These are phyloP conservation scores for Heliamphora exappendiculata DNA, from an alignment of 148 eudicot species.

Conservation along the genomic window DNA sequence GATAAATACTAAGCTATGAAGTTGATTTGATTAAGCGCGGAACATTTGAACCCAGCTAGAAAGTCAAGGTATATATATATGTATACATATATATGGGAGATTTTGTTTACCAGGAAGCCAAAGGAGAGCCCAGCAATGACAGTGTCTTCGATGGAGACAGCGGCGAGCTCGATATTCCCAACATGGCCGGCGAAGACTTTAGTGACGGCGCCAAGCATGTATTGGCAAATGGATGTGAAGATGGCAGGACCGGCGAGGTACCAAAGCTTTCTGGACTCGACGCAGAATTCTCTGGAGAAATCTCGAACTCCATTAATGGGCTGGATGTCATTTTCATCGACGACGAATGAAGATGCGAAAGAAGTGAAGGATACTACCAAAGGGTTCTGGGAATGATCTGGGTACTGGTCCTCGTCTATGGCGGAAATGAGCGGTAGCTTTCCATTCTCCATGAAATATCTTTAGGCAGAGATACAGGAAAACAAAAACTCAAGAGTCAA, in stretches of 20 bases:
- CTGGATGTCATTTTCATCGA: not conserved
- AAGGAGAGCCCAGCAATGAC: conserved; percentile 9
- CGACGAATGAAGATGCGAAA: too few species aligned
- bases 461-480: too few species aligned
- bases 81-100: not conserved
- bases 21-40: not conserved
- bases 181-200: not conserved
- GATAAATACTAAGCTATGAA: too few species aligned
- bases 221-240: conserved; percentile 11
- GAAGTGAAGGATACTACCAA: too few species aligned
- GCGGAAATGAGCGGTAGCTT: too few species aligned
- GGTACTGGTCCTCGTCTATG: too few species aligned
- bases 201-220: conserved; percentile 7
- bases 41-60: not conserved
- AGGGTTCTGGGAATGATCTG: too few species aligned
- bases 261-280: conserved; percentile 10
- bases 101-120: not conserved
- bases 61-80: not conserved
- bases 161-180: conserved; percentile 4
- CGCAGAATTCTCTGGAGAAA: not conserved
- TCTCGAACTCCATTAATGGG: not conserved
- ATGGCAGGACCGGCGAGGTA: conserved; percentile 14
- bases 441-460: too few species aligned
- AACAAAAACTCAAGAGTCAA: too few species aligned
- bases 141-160: conserved; percentile 6